Evolutionary conservation across 2,329 filamentous ascomycete genomes (phyloP), one percentile per base, ranked within the genome.

Genomic region (Colletotrichum sp.): DNA sequence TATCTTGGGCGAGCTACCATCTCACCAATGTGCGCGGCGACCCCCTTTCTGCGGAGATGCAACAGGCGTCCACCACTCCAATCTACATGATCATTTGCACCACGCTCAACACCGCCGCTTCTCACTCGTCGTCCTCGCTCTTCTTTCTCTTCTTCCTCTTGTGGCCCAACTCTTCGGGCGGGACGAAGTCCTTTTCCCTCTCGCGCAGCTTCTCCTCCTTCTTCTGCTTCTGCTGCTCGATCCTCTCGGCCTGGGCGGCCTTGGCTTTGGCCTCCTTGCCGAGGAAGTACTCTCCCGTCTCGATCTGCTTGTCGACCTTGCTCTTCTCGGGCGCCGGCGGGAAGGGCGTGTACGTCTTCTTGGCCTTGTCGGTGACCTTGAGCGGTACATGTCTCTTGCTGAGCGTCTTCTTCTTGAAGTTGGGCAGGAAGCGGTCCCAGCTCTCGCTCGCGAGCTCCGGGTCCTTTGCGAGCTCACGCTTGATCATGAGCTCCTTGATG

Each of bases 251-350:
- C 84, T 94, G 92, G 61, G 89, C 92, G 69, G 93, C 93, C 75
- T 96, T 90, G 80, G 98, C 95, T 89, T 98, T 98, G 74, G 95
- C 96, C 81, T 96, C 92, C 88, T 98, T 98, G 81, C 93, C 93
- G 81, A 99, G 85, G 84, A 98, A 98, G 86, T 98, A 99, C 86
- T 98, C 96, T 85, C 97, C 96, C 79, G 92, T 96, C 88, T 99
- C 97, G 87, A 99, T 98, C 89, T 99, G 96, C 84, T 95, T 86
- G 85, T 99, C 97, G 79, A 99, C 91, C 91, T 98, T 99, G 91
- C 96, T 98, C 94, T 98, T 98, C 89, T 99, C 96, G 77, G 96
- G 95, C 57, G 95, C 91, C 8, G 97, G 97, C 63, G 97, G 97
- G 92, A 99, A 99, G 12, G 97, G 96, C 77, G 97, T 99, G 88